Evolutionary conservation across 225 moss, liverwort and hornwort genomes (phyloP).

Genomic region (Takakia lepidozioides): DNA sequence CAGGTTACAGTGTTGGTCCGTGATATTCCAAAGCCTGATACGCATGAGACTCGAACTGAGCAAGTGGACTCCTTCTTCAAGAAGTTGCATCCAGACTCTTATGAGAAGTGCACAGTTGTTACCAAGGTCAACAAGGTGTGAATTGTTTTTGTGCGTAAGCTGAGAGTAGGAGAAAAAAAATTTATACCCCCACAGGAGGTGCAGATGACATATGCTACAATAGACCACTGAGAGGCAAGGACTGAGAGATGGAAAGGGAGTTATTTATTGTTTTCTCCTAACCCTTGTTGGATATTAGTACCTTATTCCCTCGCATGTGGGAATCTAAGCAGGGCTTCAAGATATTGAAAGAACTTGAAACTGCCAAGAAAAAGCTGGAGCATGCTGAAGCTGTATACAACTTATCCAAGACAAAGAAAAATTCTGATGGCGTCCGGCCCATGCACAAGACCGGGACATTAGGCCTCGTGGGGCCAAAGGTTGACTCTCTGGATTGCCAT

Average conservation of each 20-base stretch:
- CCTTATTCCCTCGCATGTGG: too few species aligned
- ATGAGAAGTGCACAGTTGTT: slow-evolving; percentile 32
- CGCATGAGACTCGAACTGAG: slow-evolving; percentile 36
- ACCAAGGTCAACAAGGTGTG: slow-evolving; percentile 32
- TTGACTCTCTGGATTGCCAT: slow-evolving; percentile 75
- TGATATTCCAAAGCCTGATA: slow-evolving; percentile 57
- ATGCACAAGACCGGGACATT: slow-evolving; percentile 37
- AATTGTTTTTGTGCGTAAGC: not conserved
- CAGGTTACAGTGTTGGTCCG: slow-evolving; percentile 67
- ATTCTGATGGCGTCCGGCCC: slow-evolving; percentile 46
- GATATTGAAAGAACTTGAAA: slow-evolving; percentile 45
- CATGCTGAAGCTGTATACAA: slow-evolving; percentile 61
- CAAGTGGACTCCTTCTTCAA: slow-evolving; percentile 64
- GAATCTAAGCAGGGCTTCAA: slow-evolving; percentile 32
- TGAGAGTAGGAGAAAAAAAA: too few species aligned
- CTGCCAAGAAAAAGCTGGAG: slow-evolving; percentile 40
- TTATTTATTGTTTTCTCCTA: too few species aligned
- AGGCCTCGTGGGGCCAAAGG: slow-evolving; percentile 48
- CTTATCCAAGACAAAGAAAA: slow-evolving; percentile 27
- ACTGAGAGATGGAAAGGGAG: too few species aligned
- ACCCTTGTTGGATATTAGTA: too few species aligned
- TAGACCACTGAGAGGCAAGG: too few species aligned
- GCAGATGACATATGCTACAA: too few species aligned
- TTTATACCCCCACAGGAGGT: too few species aligned
- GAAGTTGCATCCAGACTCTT: slow-evolving; percentile 50